phyloP scores from a whole-genome alignment of 257 asterid species.

The Rubia yunnanensis region DNA sequence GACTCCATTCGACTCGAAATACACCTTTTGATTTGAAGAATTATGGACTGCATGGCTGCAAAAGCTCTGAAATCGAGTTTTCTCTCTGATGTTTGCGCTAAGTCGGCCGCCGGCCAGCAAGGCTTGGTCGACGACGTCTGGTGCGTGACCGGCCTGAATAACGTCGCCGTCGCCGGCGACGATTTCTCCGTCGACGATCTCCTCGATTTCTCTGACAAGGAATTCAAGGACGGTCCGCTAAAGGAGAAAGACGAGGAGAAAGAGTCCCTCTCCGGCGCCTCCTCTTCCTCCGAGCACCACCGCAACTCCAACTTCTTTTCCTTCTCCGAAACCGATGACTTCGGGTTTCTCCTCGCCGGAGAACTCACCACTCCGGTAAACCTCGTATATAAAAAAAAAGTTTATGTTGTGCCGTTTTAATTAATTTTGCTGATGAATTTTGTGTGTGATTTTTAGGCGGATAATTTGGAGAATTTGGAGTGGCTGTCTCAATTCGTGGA shows the following conservation, averaged over 20 bases:
- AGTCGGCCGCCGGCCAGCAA: conserved; percentile 23
- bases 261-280: conserved; percentile 12
- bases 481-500: conserved; percentile 37
- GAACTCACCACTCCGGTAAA: conserved; percentile 74
- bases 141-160: conserved; percentile 49
- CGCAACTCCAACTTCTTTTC: conserved; percentile 33
- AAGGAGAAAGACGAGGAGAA: conserved; percentile 37
- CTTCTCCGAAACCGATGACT: conserved; percentile 49
- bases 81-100: conserved; percentile 48
- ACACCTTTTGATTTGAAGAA: background rate
- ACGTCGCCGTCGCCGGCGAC: conserved; percentile 42
- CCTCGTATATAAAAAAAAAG: background rate
- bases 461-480: conserved; percentile 32
- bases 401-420: background rate
- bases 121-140: conserved; percentile 29
- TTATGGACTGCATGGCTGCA: conserved; percentile 85
- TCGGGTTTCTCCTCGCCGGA: conserved; percentile 52
- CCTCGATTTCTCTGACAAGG: conserved; percentile 75
- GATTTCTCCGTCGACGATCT: conserved; percentile 97
- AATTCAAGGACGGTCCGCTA: conserved; percentile 34
- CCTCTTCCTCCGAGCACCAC: conserved; percentile 25
- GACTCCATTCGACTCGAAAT: background rate
- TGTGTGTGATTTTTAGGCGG: conserved; percentile 17
- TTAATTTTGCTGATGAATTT: background rate
- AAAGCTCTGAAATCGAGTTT: conserved; percentile 90